These are phyloP conservation scores for Lipomyces chichibuensis DNA, from an alignment of 805 yeast genomes.

Conservation along the genomic window DNA sequence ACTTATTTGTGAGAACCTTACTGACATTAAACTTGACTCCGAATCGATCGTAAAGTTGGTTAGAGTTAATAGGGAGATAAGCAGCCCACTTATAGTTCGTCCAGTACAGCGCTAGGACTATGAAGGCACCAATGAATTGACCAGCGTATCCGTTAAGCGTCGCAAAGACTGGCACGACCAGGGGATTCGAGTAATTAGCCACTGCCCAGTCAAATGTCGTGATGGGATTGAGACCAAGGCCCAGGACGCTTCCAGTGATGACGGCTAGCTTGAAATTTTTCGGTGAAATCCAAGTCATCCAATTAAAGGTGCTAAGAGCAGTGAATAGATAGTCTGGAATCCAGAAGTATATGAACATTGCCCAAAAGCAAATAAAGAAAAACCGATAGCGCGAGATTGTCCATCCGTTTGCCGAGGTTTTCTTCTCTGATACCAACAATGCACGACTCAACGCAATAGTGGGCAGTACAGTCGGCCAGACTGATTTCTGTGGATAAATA, in stretches of 20 bases:
- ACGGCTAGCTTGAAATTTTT: conserved; percentile 56
- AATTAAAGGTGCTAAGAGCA: conserved; percentile 63
- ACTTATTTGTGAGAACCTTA: conserved; percentile 49
- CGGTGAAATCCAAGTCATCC: conserved; percentile 49
- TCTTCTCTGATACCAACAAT: conserved; percentile 45
- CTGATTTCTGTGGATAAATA: conserved; percentile 60
- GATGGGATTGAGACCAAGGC: conserved; percentile 52
- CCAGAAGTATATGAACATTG: conserved; percentile 62
- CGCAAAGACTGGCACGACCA: conserved; percentile 62
- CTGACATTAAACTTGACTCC: conserved; percentile 55
- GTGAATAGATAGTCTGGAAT: conserved; percentile 66
- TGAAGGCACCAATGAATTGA: conserved; percentile 41
- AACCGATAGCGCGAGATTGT: conserved; percentile 54
- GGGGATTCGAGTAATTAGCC: conserved; percentile 59
- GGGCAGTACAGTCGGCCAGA: conserved; percentile 70
- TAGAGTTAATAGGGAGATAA: conserved; percentile 53
- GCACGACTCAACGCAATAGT: conserved; percentile 59
- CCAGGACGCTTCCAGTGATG: conserved; percentile 57
- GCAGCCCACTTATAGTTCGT: conserved; percentile 45
- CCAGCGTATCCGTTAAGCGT: conserved; percentile 47
- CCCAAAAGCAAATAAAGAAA: conserved; percentile 50
- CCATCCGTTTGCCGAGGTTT: conserved; percentile 59
- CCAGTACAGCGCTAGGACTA: conserved; percentile 49
- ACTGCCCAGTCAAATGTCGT: conserved; percentile 56
- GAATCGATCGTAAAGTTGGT: conserved; percentile 55